phyloP scores from a whole-genome alignment of 2,329 filamentous ascomycete genomes.

The Monosporascus sp. region DNA sequence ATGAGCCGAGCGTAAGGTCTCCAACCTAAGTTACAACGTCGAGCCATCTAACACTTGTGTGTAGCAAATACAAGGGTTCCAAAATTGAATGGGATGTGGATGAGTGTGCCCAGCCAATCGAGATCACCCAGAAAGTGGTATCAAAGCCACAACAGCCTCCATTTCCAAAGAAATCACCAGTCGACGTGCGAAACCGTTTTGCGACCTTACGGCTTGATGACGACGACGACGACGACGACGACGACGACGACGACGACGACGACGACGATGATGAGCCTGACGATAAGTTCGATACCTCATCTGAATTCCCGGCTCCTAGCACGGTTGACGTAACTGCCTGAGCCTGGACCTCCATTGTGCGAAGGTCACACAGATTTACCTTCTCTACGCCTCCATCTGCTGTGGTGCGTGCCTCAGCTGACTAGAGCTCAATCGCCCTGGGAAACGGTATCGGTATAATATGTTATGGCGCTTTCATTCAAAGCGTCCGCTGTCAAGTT shows the following conservation, averaged over 20 bases:
- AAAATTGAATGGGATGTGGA: constrained; percentile 68
- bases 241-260: too few relatives aligned
- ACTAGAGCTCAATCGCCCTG: not conserved
- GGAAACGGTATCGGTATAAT: not conserved
- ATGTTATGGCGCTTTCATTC: not conserved
- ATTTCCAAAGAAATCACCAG: constrained; percentile 6
- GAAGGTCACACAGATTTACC: not conserved
- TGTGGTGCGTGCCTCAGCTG: not conserved
- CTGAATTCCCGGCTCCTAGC: constrained; percentile 23
- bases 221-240: constrained; percentile 23
- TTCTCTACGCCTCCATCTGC: not conserved
- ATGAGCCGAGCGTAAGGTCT: constrained; percentile 50
- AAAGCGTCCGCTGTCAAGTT: not conserved
- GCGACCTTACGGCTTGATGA: constrained; percentile 24
- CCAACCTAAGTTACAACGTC: not conserved
- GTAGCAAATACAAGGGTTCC: constrained; percentile 61
- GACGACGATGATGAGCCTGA: constrained; percentile 23
- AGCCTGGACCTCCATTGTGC: not conserved
- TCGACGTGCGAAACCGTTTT: constrained; percentile 20
- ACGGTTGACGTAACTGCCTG: constrained; percentile 19
- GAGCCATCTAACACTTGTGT: constrained; percentile 21
- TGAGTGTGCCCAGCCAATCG: constrained; percentile 61
- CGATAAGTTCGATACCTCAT: constrained; percentile 27
- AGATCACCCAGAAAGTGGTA: constrained; percentile 23
- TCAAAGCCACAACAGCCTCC: constrained; percentile 7